Base-by-base conservation (phyloP, 345 rosid genomes). In the Brassica juncea region DNA sequence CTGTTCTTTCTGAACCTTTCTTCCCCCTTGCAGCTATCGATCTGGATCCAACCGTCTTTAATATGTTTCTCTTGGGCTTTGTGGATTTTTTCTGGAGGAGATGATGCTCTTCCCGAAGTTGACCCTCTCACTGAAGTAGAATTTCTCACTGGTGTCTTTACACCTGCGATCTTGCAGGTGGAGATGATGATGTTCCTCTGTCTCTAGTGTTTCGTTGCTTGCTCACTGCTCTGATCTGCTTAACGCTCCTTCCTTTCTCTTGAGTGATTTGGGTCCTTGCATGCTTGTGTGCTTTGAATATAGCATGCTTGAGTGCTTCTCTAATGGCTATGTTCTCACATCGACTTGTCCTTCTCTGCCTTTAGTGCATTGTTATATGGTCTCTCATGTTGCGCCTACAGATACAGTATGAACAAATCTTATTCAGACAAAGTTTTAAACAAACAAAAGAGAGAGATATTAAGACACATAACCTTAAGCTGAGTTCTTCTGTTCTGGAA, bases 401-500 rank as follows among this genome's bases (percentile, higher is more conserved):
- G 21, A 5, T 32, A 68, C 30, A 28, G 39, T 49, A 6, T 49
- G n/a, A 62, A 19, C 34, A 31, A 69, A 65, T n/a, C 27, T 12
- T 25, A 9, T 58, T 55, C 79, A 76, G 60, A 79, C 10, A 4
- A 73, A 55, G 59, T 66, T 27, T 21, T 28, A 28, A 71, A 71
- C 55, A 5, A 59, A 66, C 14, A 9, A 66, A 68, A 65, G 64
- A 10, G 66, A 34, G 14, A 8, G 3, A n/a, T 57, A 35, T 35
- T 35, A 8, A 35, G 42, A 35, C 42, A 31, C 7, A 71, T 35
- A 39, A 92, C 99, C 96, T 94, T n/a, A n/a, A n/a, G n/a, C n/a
- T n/a, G n/a, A n/a, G n/a, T 95, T 81, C 99, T 86, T 76, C 98
- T 80, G 84, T 95, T 95, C 61, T 95, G 99, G 74, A 93, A 95